Evolutionary conservation across 202 grass and related monocot species (phyloP).

Genomic region (Bolboschoenoplectus hybrid): DNA sequence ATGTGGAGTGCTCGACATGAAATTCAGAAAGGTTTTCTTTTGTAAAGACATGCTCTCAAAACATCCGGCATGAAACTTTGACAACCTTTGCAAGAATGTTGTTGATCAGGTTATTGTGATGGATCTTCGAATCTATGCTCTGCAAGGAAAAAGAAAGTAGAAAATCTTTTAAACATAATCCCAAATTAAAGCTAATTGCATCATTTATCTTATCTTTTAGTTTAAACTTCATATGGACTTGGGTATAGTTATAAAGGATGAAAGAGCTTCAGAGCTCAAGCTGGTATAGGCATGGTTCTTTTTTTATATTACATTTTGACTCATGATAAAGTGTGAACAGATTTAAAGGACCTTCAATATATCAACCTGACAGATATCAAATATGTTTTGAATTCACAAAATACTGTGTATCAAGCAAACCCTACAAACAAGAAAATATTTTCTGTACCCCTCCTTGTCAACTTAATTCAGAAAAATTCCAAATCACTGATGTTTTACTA

Average conservation of each 20-base stretch:
- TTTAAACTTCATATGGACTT: not conserved
- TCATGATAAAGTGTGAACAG: not conserved
- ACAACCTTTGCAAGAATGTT: slow-evolving; percentile 97
- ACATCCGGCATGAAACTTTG: not conserved
- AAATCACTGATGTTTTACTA: not conserved
- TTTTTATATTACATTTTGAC: slow-evolving; percentile 2
- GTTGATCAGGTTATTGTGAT: slow-evolving; percentile 99
- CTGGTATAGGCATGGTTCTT: not conserved
- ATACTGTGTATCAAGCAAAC: not conserved
- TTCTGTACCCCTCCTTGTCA: not conserved
- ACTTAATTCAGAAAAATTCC: slow-evolving; percentile 5
- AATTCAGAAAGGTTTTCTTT: slow-evolving; percentile 23
- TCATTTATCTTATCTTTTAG: not conserved
- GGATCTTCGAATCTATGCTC: slow-evolving; percentile 99
- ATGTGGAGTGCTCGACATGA: not conserved
- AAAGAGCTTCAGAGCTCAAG: not conserved
- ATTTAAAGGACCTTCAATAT: not conserved
- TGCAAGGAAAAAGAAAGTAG: slow-evolving; percentile 48
- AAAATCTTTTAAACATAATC: slow-evolving; percentile 7
- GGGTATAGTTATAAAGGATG: not conserved
- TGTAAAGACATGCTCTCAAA: not conserved
- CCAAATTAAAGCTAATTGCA: not conserved
- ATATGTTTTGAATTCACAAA: not conserved
- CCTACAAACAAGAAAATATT: not conserved
- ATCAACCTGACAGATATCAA: not conserved